phyloP scores from a whole-genome alignment of 768 basidiomycete species.

The Clavaria fumosa region DNA sequence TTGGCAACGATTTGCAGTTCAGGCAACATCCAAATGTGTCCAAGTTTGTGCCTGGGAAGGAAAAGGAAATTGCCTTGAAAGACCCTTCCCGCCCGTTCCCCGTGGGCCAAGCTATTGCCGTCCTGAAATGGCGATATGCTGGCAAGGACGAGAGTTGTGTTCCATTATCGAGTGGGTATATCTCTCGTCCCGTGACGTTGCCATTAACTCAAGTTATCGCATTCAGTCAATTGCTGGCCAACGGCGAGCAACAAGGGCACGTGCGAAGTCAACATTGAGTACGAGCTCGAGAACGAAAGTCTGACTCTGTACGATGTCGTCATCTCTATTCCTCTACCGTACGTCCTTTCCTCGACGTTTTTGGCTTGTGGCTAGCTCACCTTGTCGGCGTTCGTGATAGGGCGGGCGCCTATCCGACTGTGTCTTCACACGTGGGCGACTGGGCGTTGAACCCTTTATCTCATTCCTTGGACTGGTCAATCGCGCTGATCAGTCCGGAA shows the following conservation, averaged over 20 bases:
- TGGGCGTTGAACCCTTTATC: conserved; percentile 73
- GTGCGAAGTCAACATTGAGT: conserved; percentile 91
- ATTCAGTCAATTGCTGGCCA: conserved; percentile 91
- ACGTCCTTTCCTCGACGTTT: conserved; percentile 19
- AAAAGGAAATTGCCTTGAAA: conserved; percentile 59
- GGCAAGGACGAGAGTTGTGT: conserved; percentile 86
- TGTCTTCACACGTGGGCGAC: conserved; percentile 58
- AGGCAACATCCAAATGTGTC: conserved; percentile 94
- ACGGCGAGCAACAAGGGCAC: conserved; percentile 84
- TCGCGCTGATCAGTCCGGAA: conserved; percentile 50
- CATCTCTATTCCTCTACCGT: conserved; percentile 91
- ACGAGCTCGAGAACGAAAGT: conserved; percentile 80
- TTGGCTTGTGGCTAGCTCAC: conserved; percentile 3
- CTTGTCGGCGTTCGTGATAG: conserved; percentile 21
- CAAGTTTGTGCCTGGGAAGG: conserved; percentile 58
- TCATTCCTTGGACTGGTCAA: conserved; percentile 77
- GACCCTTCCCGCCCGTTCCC: conserved; percentile 76
- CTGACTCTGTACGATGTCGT: conserved; percentile 71
- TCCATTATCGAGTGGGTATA: conserved; percentile 68
- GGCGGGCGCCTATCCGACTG: conserved; percentile 71
- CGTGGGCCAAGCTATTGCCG: conserved; percentile 70
- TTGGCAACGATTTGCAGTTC: conserved; percentile 65
- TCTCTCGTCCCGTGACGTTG: not conserved
- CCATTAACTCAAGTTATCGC: conserved; percentile 3
- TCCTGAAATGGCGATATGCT: conserved; percentile 85